Percentiles rank a stretch among this genome's conserved stretches.
These are phyloP conservation scores for Taphrina confusa DNA, from an alignment of 1,139 yeast species.

Conservation along the genomic window DNA sequence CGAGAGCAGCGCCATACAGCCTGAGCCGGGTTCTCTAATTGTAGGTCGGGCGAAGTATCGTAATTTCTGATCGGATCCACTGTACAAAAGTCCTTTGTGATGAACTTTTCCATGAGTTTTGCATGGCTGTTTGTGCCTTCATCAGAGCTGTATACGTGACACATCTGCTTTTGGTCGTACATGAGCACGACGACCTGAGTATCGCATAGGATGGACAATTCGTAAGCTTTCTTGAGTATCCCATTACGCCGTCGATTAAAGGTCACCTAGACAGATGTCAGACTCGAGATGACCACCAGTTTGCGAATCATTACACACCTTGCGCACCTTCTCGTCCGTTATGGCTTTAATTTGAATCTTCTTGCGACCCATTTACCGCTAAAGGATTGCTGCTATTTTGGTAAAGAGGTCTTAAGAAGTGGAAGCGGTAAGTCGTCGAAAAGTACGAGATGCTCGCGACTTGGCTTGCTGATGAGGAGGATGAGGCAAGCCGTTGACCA, in stretches of 20 bases:
- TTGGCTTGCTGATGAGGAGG: not conserved
- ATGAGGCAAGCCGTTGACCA: not conserved
- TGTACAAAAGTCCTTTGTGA: slow-evolving; percentile 34
- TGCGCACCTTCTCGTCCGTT: slow-evolving; percentile 31
- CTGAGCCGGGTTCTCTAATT: slow-evolving; percentile 25
- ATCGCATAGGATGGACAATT: slow-evolving; percentile 38
- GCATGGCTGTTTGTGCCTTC: slow-evolving; percentile 10
- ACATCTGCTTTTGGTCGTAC: slow-evolving; percentile 37
- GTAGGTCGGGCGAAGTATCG: slow-evolving; percentile 27
- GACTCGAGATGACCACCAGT: not conserved
- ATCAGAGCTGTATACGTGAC: slow-evolving; percentile 37
- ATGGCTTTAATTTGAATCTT: slow-evolving; percentile 36
- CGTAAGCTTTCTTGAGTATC: slow-evolving; percentile 38
- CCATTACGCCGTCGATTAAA: slow-evolving; percentile 38
- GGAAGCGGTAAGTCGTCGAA: not conserved
- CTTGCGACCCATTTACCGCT: slow-evolving; percentile 32
- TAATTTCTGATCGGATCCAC: slow-evolving; percentile 36
- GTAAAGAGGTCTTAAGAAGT: not conserved
- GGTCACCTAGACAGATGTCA: slow-evolving; percentile 33
- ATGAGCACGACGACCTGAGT: slow-evolving; percentile 37
- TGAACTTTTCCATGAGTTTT: slow-evolving; percentile 31
- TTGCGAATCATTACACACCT: no score
- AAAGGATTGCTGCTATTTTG: not conserved
- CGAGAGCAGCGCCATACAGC: slow-evolving; percentile 22
- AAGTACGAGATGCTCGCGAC: slow-evolving; percentile 9